Evolutionary conservation across 306 rosid genomes (phyloP), one percentile per base, ranked within the genome.

Genomic region (Acmispon strigosus): DNA sequence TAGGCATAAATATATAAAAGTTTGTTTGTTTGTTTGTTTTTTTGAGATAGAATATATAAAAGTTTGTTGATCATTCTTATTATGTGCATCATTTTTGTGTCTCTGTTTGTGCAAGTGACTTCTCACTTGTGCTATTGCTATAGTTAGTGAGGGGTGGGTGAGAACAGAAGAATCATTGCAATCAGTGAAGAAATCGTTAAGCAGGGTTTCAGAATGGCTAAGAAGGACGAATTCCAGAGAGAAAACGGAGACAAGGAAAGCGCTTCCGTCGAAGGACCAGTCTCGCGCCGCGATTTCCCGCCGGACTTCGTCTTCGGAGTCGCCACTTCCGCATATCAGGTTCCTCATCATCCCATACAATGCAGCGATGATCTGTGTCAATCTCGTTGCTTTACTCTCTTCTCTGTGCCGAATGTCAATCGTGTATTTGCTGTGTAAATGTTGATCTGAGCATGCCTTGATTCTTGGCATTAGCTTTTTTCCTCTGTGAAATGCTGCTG

Each of bases 321-420:
- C 4, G 91, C 96, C 68, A 92, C 98, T 55, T 92, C 98, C 24
- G 87, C 96, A 3, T 88, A 92, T 80, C 98, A 92, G 96, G 98
- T 92, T 11, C 22, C 1, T 48, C 6, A 37, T 48, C 6, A 22
- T 11, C 52, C 10, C 47, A 22, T 32, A 5, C 54, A 62, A 54
- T 64, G 50, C 58, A 60, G 4, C 0, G 49, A 29, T 18, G 39
- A 39, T 48, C 1, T 12, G 15, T 11, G 48, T 48, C 41, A 27
- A 36, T 11, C 45, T 39, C 44, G 9, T 18, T 5, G 19, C 19
- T 18, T 41, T 24, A 12, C 10, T 14, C 2, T 32, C 7, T 49
- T 10, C 49, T 4, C 8, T 48, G 3, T 45, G 2, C 3, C 6
- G 12, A 68, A 37, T 49, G 2, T 48, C 57, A 32, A 36, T 62